Conservation (phyloP, 108 stramenopile species). For the Phaeodactylum tricornutum region DNA sequence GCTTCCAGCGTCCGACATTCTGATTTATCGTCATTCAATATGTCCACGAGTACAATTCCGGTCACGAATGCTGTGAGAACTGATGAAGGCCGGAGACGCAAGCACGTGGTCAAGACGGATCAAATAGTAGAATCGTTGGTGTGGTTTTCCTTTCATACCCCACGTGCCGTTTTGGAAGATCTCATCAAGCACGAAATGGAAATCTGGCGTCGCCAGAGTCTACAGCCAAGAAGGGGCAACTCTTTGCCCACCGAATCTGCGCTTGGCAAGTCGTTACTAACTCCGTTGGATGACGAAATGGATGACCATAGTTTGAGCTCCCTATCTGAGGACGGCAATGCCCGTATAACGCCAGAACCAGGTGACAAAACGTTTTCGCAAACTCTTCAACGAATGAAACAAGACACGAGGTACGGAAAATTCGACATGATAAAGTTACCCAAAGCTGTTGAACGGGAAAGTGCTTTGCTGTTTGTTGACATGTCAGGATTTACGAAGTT, state of each 20-base stretch:
- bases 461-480: conserved; percentile 77
- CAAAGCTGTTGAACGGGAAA: conserved; percentile 6
- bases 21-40: background rate
- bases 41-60: background rate
- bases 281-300: background rate
- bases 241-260: background rate
- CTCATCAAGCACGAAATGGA: conserved; percentile 9
- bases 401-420: conserved; percentile 1
- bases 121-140: conserved; percentile 13
- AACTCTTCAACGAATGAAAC: background rate
- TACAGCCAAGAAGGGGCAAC: background rate
- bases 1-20: background rate
- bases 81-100: background rate
- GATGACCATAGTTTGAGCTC: conserved; percentile 11
- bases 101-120: conserved; percentile 10
- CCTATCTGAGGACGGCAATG: conserved; percentile 5
- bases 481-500: conserved; percentile 82
- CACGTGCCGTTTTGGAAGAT: conserved; percentile 17
- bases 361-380: conserved; percentile 1
- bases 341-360: too few relatives aligned
- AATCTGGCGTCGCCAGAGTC: conserved; percentile 2
- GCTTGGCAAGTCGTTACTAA: background rate
- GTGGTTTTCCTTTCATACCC: conserved; percentile 22
- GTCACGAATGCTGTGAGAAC: background rate
- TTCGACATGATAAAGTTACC: conserved; percentile 11